Conservation (phyloP, 257 asterid genomes). For the Capsicum pubescens region DNA sequence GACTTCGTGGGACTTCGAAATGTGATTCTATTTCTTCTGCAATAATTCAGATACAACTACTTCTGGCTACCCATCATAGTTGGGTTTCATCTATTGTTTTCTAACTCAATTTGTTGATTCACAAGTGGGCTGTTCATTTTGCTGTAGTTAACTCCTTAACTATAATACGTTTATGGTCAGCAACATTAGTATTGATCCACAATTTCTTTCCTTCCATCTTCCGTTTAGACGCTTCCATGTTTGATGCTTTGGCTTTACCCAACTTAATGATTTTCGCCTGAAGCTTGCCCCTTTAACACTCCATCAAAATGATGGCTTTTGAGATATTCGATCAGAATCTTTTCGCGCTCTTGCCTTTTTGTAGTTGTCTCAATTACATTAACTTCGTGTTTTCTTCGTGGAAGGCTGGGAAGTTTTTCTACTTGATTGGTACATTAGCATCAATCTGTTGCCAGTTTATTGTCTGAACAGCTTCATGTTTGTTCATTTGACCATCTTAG, state of each 20-base stretch:
- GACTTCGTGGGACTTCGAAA: conserved; percentile 76
- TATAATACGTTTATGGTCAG: neutral
- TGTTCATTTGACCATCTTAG: conserved; percentile 12
- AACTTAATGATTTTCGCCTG: neutral
- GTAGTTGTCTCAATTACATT: neutral
- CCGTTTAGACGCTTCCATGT: neutral
- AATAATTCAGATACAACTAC: conserved; percentile 30
- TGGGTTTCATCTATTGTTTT: conserved; percentile 16
- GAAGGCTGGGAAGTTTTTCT: neutral
- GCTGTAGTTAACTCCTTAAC: neutral
- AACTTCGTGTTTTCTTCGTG: neutral
- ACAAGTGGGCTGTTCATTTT: conserved; percentile 2
- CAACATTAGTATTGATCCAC: neutral
- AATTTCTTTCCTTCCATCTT: neutral
- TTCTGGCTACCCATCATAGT: conserved; percentile 8
- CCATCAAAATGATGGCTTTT: neutral
- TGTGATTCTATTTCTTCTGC: conserved; percentile 51
- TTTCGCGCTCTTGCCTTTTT: neutral
- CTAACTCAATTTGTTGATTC: conserved; percentile 22
- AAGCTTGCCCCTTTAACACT: neutral
- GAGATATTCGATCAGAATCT: neutral
- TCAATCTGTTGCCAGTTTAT: neutral
- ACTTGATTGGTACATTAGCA: neutral
- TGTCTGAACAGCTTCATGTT: neutral
- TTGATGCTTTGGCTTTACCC: neutral